A percentile compares a stretch with the other conserved stretches of the same genome.
Conservation (phyloP, 192 early-diverging fungal genomes). For the Coemansia sp. region DNA sequence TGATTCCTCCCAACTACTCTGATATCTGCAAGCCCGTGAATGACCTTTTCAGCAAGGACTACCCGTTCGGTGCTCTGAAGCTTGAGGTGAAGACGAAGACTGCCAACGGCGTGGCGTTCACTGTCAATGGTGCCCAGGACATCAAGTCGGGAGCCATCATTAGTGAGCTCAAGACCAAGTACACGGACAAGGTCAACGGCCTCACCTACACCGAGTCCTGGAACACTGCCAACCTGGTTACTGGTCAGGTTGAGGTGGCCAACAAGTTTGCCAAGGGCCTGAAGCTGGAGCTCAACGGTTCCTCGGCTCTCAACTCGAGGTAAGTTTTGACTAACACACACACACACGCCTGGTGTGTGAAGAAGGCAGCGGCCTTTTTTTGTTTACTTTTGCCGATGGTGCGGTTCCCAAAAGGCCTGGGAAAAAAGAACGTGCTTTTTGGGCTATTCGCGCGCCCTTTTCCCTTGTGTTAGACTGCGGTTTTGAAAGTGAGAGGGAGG, state of each 20-base stretch:
- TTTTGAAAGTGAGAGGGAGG: not conserved
- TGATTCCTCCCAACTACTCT: conserved; percentile 78
- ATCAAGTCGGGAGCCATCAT: conserved; percentile 91
- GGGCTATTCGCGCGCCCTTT: too few species aligned
- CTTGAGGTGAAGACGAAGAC: conserved; percentile 97
- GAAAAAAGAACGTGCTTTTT: too few species aligned
- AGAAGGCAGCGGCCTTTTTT: too few species aligned
- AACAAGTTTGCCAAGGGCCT: conserved; percentile 95
- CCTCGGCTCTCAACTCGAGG: conserved; percentile 69
- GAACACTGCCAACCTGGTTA: conserved; percentile 91
- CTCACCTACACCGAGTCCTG: conserved; percentile 95
- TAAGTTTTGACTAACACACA: too few species aligned
- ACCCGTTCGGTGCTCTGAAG: conserved; percentile 84
- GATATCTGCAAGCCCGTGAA: conserved; percentile 93
- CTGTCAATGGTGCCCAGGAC: conserved; percentile 89
- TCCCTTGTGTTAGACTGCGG: too few species aligned
- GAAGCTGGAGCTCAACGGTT: conserved; percentile 85
- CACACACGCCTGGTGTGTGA: too few species aligned
- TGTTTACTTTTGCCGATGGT: too few species aligned
- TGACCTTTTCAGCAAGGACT: conserved; percentile 97
- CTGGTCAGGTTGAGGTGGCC: conserved; percentile 86
- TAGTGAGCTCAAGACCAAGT: conserved; percentile 98
- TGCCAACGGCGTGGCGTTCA: conserved; percentile 95
- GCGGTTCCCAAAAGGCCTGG: too few species aligned
- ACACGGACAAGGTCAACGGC: conserved; percentile 88